A percentile compares a stretch with the other conserved stretches of the same genome.
These are phyloP conservation scores for Solanum microdontum DNA, from an alignment of 257 asterid species.

Conservation along the genomic window DNA sequence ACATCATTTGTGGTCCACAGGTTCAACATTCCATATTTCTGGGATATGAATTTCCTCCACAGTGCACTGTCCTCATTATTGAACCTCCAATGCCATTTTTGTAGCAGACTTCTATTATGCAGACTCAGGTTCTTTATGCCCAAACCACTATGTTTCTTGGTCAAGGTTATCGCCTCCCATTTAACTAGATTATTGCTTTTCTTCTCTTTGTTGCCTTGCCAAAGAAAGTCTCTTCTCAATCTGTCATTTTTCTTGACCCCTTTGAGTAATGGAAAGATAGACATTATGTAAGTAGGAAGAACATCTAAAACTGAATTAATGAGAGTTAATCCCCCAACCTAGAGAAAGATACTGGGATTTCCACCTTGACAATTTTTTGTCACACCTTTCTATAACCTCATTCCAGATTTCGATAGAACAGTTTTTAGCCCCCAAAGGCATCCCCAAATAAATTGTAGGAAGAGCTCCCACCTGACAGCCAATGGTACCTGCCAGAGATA, in stretches of 20 bases:
- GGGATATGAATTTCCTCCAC: background rate
- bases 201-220: background rate
- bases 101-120: background rate
- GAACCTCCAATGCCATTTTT: background rate
- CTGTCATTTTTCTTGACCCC: background rate
- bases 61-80: background rate
- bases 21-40: background rate
- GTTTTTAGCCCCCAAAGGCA: background rate
- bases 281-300: background rate
- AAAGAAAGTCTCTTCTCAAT: background rate
- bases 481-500: background rate
- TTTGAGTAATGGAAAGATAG: background rate
- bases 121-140: background rate
- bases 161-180: background rate
- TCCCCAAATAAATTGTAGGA: background rate
- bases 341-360: background rate
- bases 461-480: background rate
- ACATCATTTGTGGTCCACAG: background rate
- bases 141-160: background rate
- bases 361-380: background rate
- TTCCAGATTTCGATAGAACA: background rate
- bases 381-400: background rate
- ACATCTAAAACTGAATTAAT: background rate
- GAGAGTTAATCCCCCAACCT: background rate
- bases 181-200: background rate